phyloP scores from a whole-genome alignment of 225 moss, liverwort and hornwort species.

The Thuidium tamariscinum region DNA sequence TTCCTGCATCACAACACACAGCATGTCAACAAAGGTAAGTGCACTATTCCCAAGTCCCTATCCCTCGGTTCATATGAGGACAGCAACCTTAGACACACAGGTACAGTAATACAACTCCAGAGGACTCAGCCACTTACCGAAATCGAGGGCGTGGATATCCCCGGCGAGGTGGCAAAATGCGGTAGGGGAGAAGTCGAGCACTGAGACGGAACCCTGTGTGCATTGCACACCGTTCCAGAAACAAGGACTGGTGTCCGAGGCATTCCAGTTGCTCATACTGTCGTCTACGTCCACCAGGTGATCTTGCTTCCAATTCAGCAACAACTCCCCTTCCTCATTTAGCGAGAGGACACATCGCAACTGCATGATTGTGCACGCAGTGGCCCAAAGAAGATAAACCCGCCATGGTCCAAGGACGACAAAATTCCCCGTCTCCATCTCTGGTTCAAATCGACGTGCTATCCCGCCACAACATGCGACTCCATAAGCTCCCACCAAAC shows the following conservation, averaged over 20 bases:
- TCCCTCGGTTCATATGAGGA: neutral
- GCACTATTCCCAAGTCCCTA: neutral
- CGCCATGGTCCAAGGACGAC: neutral
- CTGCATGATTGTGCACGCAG: neutral
- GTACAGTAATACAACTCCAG: neutral
- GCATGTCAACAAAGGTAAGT: too few species aligned
- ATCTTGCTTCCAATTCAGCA: neutral
- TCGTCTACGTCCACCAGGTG: neutral
- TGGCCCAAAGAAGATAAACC: neutral
- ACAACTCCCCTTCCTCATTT: neutral
- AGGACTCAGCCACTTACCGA: neutral
- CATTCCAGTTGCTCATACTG: neutral
- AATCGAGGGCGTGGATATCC: neutral
- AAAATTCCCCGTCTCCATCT: neutral
- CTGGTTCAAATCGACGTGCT: neutral
- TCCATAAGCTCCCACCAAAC: neutral
- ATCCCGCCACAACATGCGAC: neutral
- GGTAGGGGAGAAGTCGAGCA: neutral
- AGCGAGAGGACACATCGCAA: neutral
- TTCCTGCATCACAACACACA: neutral
- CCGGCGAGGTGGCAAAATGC: neutral
- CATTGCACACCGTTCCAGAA: neutral
- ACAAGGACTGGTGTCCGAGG: neutral
- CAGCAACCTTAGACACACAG: too few species aligned
- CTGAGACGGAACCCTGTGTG: neutral